phyloP scores from a whole-genome alignment of 768 basidiomycete genomes.

The Hypholoma sublateritium region DNA sequence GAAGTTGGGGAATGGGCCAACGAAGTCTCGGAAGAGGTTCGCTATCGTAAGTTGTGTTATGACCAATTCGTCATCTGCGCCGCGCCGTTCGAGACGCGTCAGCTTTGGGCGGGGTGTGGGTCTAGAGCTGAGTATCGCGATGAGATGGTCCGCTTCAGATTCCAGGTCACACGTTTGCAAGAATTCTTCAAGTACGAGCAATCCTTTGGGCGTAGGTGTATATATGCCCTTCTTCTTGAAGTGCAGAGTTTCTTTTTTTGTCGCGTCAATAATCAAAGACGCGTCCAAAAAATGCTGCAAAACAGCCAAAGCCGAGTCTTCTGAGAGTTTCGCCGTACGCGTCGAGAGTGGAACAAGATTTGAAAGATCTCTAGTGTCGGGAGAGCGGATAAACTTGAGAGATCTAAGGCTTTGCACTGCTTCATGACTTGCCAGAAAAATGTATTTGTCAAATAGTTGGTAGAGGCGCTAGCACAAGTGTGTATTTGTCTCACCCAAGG shows the following conservation, averaged over 20 bases:
- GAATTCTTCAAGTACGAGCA: slow-evolving; percentile 6
- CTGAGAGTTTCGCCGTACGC: background rate
- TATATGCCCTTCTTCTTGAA: slow-evolving; percentile 8
- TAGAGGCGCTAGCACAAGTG: background rate
- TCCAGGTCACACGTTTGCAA: slow-evolving; percentile 6
- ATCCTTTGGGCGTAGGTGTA: slow-evolving; percentile 7
- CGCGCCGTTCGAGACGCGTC: slow-evolving; percentile 5
- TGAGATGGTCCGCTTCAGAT: slow-evolving; percentile 10
- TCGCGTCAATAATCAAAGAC: slow-evolving; percentile 5
- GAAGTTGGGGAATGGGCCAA: slow-evolving; percentile 6
- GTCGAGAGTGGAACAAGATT: background rate
- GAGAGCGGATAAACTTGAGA: slow-evolving; percentile 4
- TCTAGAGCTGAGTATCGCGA: slow-evolving; percentile 1
- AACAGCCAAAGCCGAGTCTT: background rate
- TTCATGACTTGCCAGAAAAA: slow-evolving; percentile 2
- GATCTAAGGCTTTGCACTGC: slow-evolving; percentile 8
- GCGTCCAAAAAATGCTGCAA: slow-evolving; percentile 10
- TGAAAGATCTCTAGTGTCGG: background rate
- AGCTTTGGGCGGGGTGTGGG: slow-evolving; percentile 6
- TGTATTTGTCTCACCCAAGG: background rate
- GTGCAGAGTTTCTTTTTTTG: background rate
- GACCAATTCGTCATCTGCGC: slow-evolving; percentile 7
- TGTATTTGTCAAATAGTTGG: background rate
- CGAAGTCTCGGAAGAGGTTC: slow-evolving; percentile 4
- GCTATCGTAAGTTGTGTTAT: slow-evolving; percentile 6